These are phyloP conservation scores for Physaria fendleri DNA, from an alignment of 345 rosid species.

Conservation along the genomic window DNA sequence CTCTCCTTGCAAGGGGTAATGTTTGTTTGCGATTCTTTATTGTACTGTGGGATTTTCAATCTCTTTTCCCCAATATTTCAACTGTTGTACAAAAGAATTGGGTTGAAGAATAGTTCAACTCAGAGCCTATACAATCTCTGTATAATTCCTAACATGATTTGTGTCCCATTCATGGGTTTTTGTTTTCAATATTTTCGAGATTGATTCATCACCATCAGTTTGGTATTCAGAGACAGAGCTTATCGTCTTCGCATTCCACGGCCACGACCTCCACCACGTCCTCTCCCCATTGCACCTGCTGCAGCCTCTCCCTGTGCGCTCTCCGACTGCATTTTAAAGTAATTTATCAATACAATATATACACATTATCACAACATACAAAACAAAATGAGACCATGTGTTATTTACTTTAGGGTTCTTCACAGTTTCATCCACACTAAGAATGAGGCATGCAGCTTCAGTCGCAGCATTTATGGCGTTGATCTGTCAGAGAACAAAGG, in stretches of 20 bases:
- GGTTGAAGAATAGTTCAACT: slow-evolving; percentile 5
- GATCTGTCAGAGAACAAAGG: slow-evolving; percentile 41
- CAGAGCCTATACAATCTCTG: slow-evolving; percentile 10
- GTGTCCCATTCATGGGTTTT: slow-evolving; percentile 4
- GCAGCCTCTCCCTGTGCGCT: slow-evolving; percentile 99
- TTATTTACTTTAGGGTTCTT: slow-evolving; percentile 89
- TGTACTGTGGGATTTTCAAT: background rate
- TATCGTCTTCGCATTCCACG: slow-evolving; percentile 97
- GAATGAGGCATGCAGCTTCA: slow-evolving; percentile 93
- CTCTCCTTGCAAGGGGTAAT: too few relatives aligned
- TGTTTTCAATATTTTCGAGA: background rate
- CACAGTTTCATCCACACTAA: slow-evolving; percentile 97
- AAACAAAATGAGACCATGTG: background rate
- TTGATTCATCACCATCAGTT: background rate
- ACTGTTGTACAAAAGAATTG: slow-evolving; percentile 16
- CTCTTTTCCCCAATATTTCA: slow-evolving; percentile 1
- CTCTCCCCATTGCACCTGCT: slow-evolving; percentile 83
- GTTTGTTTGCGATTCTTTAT: background rate
- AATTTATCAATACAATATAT: background rate
- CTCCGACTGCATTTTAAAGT: slow-evolving; percentile 56
- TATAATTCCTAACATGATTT: background rate
- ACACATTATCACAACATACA: background rate
- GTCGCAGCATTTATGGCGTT: slow-evolving; percentile 99
- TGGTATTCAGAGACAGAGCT: slow-evolving; percentile 17
- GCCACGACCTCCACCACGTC: slow-evolving; percentile 93